Conservation (phyloP, 2,329 filamentous ascomycete species). For the Phaeophleospora eucalypticola region DNA sequence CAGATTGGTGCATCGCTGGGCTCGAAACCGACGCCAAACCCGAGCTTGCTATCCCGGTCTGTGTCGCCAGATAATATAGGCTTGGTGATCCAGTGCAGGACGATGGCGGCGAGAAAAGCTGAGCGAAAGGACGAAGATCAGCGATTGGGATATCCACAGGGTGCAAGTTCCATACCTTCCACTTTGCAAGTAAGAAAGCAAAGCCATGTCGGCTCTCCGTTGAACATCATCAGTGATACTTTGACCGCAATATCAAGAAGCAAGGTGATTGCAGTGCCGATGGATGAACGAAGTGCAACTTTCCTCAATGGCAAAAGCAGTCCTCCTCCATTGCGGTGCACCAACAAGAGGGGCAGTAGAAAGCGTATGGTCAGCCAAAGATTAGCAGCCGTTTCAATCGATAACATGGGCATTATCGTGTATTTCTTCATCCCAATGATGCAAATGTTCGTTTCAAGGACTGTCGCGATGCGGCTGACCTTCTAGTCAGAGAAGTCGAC, state of each 20-base stretch:
- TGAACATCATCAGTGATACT: constrained; percentile 8
- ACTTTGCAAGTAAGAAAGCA: constrained; percentile 12
- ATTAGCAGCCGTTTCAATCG: constrained; percentile 5
- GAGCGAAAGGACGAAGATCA: not conserved
- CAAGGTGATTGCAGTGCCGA: constrained; percentile 8
- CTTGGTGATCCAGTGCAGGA: constrained; percentile 14
- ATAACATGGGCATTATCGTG: constrained; percentile 6
- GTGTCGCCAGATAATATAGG: constrained; percentile 1
- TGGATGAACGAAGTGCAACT: constrained; percentile 7
- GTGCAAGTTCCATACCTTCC: constrained; percentile 8
- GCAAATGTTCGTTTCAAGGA: constrained; percentile 4
- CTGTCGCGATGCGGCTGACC: constrained; percentile 6
- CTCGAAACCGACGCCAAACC: no score
- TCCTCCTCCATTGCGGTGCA: constrained; percentile 4
- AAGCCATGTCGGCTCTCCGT: constrained; percentile 11
- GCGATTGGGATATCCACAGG: not conserved
- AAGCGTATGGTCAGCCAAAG: constrained; percentile 9
- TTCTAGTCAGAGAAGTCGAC: not conserved
- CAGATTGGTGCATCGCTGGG: no score
- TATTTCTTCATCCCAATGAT: constrained; percentile 6
- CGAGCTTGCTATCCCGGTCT: no score
- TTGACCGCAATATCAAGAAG: constrained; percentile 9
- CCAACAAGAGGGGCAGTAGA: constrained; percentile 6
- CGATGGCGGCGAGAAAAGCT: constrained; percentile 8
- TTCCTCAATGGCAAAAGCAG: constrained; percentile 7